These are phyloP conservation scores for Saccharomycopsis capsularis DNA, from an alignment of 805 yeast species.

Conservation along the genomic window DNA sequence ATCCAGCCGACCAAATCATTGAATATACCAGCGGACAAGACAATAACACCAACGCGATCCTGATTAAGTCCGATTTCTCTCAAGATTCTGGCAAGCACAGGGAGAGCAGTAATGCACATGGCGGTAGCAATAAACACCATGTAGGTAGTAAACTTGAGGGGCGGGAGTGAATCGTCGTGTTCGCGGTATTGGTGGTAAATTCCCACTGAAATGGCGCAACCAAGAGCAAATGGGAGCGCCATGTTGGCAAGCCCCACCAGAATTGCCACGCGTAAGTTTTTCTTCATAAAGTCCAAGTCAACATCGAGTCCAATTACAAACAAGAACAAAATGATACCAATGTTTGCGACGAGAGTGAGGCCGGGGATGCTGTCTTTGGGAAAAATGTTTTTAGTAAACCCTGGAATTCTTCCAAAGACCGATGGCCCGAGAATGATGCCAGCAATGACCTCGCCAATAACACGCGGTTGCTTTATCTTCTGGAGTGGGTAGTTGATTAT, in stretches of 20 bases:
- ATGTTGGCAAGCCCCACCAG: slow-evolving; percentile 65
- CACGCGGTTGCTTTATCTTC: slow-evolving; percentile 65
- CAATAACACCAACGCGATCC: slow-evolving; percentile 65
- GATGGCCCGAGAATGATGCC: slow-evolving; percentile 75
- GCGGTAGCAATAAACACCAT: slow-evolving; percentile 82
- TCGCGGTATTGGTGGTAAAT: slow-evolving; percentile 49
- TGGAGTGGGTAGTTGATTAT: slow-evolving; percentile 54
- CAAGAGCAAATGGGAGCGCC: slow-evolving; percentile 76
- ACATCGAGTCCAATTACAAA: slow-evolving; percentile 78
- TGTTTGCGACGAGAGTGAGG: slow-evolving; percentile 59
- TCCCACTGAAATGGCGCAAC: slow-evolving; percentile 65
- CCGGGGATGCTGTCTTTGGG: slow-evolving; percentile 58
- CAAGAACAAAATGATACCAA: slow-evolving; percentile 68
- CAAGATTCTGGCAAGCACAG: slow-evolving; percentile 72
- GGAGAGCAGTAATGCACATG: slow-evolving; percentile 78
- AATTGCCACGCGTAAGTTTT: slow-evolving; percentile 53
- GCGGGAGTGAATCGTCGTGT: slow-evolving; percentile 26
- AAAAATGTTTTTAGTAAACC: slow-evolving; percentile 58
- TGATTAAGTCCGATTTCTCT: slow-evolving; percentile 65
- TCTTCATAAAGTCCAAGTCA: slow-evolving; percentile 56
- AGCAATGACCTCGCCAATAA: slow-evolving; percentile 73
- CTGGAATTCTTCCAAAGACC: slow-evolving; percentile 64
- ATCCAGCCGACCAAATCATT: slow-evolving; percentile 82
- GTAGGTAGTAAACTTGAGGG: slow-evolving; percentile 58
- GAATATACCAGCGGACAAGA: slow-evolving; percentile 76